Conservation (phyloP, 2,329 filamentous ascomycete genomes). For the Plenodomus lindquistii region DNA sequence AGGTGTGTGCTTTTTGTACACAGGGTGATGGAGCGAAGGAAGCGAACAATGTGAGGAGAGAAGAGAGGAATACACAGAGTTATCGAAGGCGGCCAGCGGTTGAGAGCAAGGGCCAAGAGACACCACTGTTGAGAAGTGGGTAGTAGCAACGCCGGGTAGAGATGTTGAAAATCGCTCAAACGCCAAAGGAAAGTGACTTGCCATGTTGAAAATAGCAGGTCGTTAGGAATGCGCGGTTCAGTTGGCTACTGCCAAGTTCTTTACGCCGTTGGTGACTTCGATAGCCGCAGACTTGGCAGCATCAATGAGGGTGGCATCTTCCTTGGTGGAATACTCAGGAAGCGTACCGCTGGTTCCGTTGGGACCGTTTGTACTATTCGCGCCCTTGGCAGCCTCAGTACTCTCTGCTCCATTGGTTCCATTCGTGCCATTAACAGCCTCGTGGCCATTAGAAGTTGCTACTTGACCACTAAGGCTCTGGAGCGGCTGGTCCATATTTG, state of each 20-base stretch:
- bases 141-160: not conserved
- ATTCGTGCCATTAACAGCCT: conserved; percentile 7
- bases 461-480: conserved; percentile 16
- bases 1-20: not conserved
- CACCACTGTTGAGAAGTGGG: not conserved
- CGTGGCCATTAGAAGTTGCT: conserved; percentile 11
- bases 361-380: conserved; percentile 9
- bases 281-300: conserved; percentile 33
- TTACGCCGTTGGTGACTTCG: conserved; percentile 37
- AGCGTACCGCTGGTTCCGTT: conserved; percentile 20
- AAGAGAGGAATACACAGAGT: conserved; percentile 13
- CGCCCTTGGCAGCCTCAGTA: conserved; percentile 1
- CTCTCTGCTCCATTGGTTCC: conserved; percentile 14
- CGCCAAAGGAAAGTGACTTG: conserved; percentile 25
- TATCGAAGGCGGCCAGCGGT: conserved; percentile 13
- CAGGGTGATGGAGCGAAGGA: conserved; percentile 16
- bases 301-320: conserved; percentile 24
- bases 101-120: conserved; percentile 16
- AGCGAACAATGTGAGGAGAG: not conserved
- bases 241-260: conserved; percentile 28
- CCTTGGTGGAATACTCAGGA: conserved; percentile 15
- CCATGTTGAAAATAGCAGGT: conserved; percentile 37
- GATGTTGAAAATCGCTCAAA: conserved; percentile 8
- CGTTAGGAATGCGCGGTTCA: conserved; percentile 15
- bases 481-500: conserved; percentile 60